Percentiles rank a stretch among this genome's conserved stretches.
These are phyloP conservation scores for Cercospora sp. DNA, from an alignment of 2,329 filamentous ascomycete species.

Conservation along the genomic window DNA sequence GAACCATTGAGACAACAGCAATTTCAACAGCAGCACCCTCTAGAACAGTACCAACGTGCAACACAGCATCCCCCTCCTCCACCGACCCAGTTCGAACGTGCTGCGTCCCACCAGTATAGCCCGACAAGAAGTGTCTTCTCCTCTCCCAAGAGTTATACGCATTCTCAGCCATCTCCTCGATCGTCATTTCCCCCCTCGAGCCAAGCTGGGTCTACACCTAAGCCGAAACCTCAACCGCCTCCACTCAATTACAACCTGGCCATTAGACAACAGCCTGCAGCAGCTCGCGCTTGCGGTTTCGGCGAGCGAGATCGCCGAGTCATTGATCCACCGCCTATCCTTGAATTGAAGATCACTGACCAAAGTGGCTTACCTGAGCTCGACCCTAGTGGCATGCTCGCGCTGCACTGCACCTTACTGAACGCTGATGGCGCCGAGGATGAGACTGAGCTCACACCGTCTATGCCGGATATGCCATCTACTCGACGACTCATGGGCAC, in stretches of 20 bases:
- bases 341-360: slow-evolving; percentile 68
- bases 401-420: slow-evolving; percentile 73
- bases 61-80: slow-evolving; percentile 19
- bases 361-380: slow-evolving; percentile 57
- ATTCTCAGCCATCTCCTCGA: slow-evolving; percentile 32
- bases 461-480: slow-evolving; percentile 59
- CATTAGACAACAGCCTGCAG: slow-evolving; percentile 75
- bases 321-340: slow-evolving; percentile 80
- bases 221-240: slow-evolving; percentile 25
- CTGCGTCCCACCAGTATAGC: slow-evolving; percentile 19
- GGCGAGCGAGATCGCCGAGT: slow-evolving; percentile 79
- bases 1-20: slow-evolving; percentile 19
- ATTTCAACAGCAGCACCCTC: slow-evolving; percentile 8
- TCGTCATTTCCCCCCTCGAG: slow-evolving; percentile 23
- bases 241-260: slow-evolving; percentile 51
- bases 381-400: slow-evolving; percentile 60
- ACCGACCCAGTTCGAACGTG: slow-evolving; percentile 10
- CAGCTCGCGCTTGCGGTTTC: slow-evolving; percentile 78
- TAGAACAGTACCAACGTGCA: slow-evolving; percentile 11
- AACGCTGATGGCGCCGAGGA: slow-evolving; percentile 67
- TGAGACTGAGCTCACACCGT: slow-evolving; percentile 56
- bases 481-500: slow-evolving; percentile 79
- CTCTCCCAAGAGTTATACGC: slow-evolving; percentile 29
- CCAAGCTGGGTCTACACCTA: slow-evolving; percentile 2
- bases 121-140: slow-evolving; percentile 26